phyloP scores from a whole-genome alignment of 345 rosid species.

The Citrus maxima region DNA sequence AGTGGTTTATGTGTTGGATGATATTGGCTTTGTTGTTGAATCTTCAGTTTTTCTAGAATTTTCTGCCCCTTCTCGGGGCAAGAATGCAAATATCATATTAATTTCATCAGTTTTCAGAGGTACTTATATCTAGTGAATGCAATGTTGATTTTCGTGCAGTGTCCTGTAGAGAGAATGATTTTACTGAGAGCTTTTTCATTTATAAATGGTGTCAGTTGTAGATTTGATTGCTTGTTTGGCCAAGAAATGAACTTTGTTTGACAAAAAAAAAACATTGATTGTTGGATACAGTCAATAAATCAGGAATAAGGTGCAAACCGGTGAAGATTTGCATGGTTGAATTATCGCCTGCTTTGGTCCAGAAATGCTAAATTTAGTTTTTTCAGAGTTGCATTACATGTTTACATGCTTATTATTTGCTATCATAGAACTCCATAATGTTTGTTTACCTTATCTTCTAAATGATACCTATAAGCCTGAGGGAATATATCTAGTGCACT shows the following conservation, averaged over 20 bases:
- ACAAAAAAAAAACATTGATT: neutral
- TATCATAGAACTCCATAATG: neutral
- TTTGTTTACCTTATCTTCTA: neutral
- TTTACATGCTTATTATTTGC: too few species aligned
- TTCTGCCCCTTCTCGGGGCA: neutral
- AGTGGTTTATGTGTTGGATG: neutral
- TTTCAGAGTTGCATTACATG: neutral
- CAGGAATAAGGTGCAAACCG: neutral
- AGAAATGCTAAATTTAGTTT: neutral
- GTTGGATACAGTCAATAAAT: neutral
- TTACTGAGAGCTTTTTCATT: neutral
- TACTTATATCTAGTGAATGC: neutral
- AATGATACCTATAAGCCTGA: neutral
- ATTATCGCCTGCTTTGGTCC: neutral
- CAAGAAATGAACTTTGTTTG: neutral
- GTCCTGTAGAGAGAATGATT: neutral
- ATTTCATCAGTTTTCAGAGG: neutral
- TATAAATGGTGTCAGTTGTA: neutral
- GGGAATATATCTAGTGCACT: neutral
- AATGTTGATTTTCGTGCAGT: neutral
- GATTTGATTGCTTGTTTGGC: neutral
- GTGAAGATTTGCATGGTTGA: neutral
- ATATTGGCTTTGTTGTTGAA: neutral
- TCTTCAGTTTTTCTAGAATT: neutral
- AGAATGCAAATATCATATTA: neutral